Evolutionary conservation across 2,329 filamentous ascomycete genomes (phyloP).

Genomic region (Calonectria ilicicola): DNA sequence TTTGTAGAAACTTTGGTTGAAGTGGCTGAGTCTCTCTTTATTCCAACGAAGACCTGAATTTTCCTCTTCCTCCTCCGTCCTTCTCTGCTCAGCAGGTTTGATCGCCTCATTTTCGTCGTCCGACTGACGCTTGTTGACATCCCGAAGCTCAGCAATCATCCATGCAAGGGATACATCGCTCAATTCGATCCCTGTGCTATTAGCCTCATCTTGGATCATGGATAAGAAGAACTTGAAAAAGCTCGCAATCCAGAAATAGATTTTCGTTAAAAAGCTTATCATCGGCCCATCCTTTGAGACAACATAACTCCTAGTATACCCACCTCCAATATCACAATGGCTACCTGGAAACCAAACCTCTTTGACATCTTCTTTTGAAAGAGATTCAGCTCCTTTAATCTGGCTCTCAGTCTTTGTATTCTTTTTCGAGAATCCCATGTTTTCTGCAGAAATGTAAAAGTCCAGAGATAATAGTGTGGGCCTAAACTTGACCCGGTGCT

Average conservation of each 20-base stretch:
- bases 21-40: no score
- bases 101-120: no score
- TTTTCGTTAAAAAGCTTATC: not conserved
- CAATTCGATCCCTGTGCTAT: conserved; percentile 50
- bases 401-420: conserved; percentile 1
- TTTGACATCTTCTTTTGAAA: conserved; percentile 50
- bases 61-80: no score
- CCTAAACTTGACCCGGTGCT: conserved; percentile 67
- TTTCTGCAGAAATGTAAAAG: not conserved
- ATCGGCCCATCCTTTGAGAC: not conserved
- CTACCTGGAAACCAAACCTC: conserved; percentile 69
- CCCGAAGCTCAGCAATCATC: conserved; percentile 63
- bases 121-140: conserved; percentile 41
- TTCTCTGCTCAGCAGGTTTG: no score
- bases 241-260: conserved; percentile 18
- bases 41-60: no score
- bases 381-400: not conserved
- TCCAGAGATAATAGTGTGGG: conserved; percentile 60
- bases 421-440: no score
- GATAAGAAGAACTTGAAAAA: conserved; percentile 18
- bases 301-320: conserved; percentile 51
- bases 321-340: conserved; percentile 66
- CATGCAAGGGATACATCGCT: conserved; percentile 64
- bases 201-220: conserved; percentile 6
- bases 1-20: no score